These are phyloP conservation scores for Cladophialophora yegresii DNA, from an alignment of 2,329 filamentous ascomycete species.

Conservation along the genomic window DNA sequence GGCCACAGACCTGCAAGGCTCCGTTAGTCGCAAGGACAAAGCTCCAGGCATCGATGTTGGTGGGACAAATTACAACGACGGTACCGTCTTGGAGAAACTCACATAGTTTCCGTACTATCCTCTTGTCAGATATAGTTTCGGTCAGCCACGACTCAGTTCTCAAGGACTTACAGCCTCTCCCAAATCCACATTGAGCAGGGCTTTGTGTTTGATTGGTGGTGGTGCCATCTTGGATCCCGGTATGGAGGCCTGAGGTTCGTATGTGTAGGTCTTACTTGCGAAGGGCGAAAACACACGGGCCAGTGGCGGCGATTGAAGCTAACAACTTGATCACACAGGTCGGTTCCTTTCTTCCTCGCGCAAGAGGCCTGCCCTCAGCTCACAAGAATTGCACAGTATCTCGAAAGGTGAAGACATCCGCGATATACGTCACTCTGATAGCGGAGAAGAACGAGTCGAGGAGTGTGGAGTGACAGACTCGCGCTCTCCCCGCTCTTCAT, in stretches of 20 bases:
- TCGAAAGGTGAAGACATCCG: background rate
- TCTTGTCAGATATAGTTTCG: conserved; percentile 12
- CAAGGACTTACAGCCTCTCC: conserved; percentile 46
- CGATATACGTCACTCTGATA: conserved; percentile 20
- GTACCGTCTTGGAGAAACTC: background rate
- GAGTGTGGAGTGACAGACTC: background rate
- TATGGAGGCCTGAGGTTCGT: background rate
- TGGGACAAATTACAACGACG: background rate
- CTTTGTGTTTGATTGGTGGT: conserved; percentile 53
- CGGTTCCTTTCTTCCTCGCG: background rate
- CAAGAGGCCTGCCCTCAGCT: background rate
- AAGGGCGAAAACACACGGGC: background rate
- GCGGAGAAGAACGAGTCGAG: conserved; percentile 27
- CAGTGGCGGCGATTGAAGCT: background rate
- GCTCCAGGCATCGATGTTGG: background rate
- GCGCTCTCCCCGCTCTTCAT: conserved; percentile 17
- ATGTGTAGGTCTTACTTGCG: background rate
- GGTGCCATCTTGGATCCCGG: conserved; percentile 26
- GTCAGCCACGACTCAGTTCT: background rate
- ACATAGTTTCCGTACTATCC: conserved; percentile 49
- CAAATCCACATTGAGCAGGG: conserved; percentile 53
- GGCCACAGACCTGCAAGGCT: conserved; percentile 45
- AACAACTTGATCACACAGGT: background rate
- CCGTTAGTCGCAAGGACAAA: background rate
- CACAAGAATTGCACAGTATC: background rate